Conservation (phyloP, 2,329 filamentous ascomycete genomes). For the Penicillium oxalicum region DNA sequence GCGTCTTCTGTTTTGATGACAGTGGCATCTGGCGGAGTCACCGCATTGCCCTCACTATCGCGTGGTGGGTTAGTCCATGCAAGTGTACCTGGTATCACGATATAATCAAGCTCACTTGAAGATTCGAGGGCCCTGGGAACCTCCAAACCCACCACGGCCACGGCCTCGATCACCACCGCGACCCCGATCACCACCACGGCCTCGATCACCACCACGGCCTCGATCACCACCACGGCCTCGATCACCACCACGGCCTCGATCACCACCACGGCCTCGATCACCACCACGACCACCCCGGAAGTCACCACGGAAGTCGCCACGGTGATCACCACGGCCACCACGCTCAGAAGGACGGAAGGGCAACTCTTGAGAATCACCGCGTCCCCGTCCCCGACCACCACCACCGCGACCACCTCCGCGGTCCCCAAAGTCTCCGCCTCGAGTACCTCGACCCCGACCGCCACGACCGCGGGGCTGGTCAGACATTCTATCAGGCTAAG, state of each 20-base stretch:
- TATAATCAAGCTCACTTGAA: slow-evolving; percentile 24
- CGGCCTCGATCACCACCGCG: slow-evolving; percentile 14
- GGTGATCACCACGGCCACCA: slow-evolving; percentile 10
- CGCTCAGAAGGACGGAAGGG: slow-evolving; percentile 20
- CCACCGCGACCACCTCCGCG: slow-evolving; percentile 16
- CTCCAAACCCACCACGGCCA: slow-evolving; percentile 15
- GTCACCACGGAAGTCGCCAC: slow-evolving; percentile 16
- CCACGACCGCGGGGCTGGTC: slow-evolving; percentile 5
- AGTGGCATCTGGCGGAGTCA: slow-evolving; percentile 17
- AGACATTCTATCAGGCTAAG: slow-evolving; percentile 6
- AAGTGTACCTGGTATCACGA: not conserved
- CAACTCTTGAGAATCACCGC: slow-evolving; percentile 19
- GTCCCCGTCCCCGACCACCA: slow-evolving; percentile 17
- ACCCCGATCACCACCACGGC: slow-evolving; percentile 24
- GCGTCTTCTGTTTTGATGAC: slow-evolving; percentile 27
- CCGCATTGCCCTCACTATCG: slow-evolving; percentile 17
- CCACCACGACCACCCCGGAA: slow-evolving; percentile 23
- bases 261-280: no score
- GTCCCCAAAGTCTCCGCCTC: slow-evolving; percentile 17
- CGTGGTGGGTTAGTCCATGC: not conserved
- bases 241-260: slow-evolving; percentile 13
- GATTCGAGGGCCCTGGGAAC: slow-evolving; percentile 21
- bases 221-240: slow-evolving; percentile 19
- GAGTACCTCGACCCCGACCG: slow-evolving; percentile 15
- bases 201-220: slow-evolving; percentile 23